Percentiles rank a stretch among this genome's conserved stretches.
These are phyloP conservation scores for Labyrinthula sp. DNA, from an alignment of 352 stramenopile genomes.

Conservation along the genomic window DNA sequence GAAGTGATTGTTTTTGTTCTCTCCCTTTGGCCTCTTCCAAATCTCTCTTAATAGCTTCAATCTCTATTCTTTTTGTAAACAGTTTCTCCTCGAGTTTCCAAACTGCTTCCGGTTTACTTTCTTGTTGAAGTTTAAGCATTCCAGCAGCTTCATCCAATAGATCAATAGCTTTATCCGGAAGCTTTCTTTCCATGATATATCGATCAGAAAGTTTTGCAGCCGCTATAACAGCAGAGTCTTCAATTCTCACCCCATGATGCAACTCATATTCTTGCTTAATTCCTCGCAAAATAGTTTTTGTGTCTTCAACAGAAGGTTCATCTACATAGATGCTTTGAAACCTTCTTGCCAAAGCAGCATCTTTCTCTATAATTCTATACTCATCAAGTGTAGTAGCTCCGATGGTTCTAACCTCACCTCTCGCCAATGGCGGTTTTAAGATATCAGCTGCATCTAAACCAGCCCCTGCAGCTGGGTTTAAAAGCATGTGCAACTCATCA, in stretches of 20 bases:
- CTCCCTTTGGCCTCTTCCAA: slow-evolving; percentile 83
- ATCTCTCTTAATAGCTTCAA: slow-evolving; percentile 69
- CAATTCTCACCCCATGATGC: slow-evolving; percentile 83
- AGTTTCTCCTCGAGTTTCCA: slow-evolving; percentile 80
- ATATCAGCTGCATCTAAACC: slow-evolving; percentile 93
- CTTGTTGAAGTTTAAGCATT: slow-evolving; percentile 66
- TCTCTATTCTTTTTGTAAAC: too few species aligned
- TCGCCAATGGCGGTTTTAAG: slow-evolving; percentile 86
- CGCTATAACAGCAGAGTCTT: slow-evolving; percentile 67
- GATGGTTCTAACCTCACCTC: slow-evolving; percentile 82
- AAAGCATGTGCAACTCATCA: slow-evolving; percentile 85
- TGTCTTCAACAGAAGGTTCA: slow-evolving; percentile 76
- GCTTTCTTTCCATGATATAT: slow-evolving; percentile 68
- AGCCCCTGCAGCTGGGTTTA: slow-evolving; percentile 67
- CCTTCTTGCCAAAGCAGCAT: slow-evolving; percentile 82
- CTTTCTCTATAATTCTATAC: slow-evolving; percentile 94
- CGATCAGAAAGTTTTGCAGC: slow-evolving; percentile 74
- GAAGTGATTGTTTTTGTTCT: slow-evolving; percentile 62
- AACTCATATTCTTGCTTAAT: slow-evolving; percentile 84
- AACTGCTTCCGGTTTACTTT: slow-evolving; percentile 80
- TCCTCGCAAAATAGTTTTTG: slow-evolving; percentile 79
- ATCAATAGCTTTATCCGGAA: slow-evolving; percentile 80
- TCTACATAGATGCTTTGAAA: slow-evolving; percentile 87
- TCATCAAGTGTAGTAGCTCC: slow-evolving; percentile 90
- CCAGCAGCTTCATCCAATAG: slow-evolving; percentile 73